A percentile compares a stretch with the other conserved stretches of the same genome.
phyloP scores from a whole-genome alignment of 1,284 basidiomycete species.

The Puccinia novopanici region DNA sequence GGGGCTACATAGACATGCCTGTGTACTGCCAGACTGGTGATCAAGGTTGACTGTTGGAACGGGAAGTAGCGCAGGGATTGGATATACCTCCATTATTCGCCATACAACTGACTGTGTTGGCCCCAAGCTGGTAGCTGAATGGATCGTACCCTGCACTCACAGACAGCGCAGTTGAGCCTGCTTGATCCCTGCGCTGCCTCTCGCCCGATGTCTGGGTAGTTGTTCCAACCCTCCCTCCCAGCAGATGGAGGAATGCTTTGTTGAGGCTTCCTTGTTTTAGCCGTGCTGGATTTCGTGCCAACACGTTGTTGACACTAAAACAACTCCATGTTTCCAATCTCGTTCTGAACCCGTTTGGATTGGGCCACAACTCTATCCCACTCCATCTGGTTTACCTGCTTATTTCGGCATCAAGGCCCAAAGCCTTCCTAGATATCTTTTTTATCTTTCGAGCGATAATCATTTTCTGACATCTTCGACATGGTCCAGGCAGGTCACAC shows the following conservation, averaged over 20 bases:
- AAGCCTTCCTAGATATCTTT: conserved; percentile 5
- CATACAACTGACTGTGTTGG: background rate
- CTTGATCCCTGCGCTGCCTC: conserved; percentile 14
- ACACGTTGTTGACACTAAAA: background rate
- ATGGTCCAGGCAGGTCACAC: conserved; percentile 43
- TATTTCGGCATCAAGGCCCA: conserved; percentile 22
- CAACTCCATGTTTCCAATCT: background rate
- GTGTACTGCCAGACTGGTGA: background rate
- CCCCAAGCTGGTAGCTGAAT: background rate
- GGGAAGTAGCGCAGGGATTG: background rate
- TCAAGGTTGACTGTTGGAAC: background rate
- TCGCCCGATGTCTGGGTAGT: background rate
- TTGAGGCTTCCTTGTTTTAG: background rate
- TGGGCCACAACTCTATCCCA: conserved; percentile 11
- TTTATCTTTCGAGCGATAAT: conserved; percentile 4
- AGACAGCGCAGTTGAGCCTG: background rate
- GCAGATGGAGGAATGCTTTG: background rate
- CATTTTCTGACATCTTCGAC: conserved; percentile 31
- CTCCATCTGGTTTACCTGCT: conserved; percentile 4
- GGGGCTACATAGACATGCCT: background rate
- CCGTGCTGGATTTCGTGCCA: background rate
- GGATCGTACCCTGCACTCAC: conserved; percentile 5
- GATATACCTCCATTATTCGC: background rate
- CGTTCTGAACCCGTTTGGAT: background rate
- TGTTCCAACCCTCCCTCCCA: conserved; percentile 6